A percentile compares a stretch with the other conserved stretches of the same genome.
phyloP scores from a whole-genome alignment of 1,284 basidiomycete genomes.

The Cerrena zonata region DNA sequence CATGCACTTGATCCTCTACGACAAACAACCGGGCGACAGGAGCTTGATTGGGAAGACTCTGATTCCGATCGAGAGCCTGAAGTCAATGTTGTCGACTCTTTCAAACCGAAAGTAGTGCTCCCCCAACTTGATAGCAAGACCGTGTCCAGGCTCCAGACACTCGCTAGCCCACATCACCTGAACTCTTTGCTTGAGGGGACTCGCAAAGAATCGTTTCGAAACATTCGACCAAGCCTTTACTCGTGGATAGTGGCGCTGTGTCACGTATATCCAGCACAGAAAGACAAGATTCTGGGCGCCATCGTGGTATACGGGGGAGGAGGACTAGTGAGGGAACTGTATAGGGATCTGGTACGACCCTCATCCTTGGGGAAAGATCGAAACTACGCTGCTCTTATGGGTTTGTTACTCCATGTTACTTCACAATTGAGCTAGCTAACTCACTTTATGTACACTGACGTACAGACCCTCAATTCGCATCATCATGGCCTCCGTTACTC shows the following conservation, averaged over 20 bases:
- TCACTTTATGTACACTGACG: slow-evolving; percentile 8
- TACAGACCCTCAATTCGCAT: slow-evolving; percentile 40
- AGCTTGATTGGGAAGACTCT: slow-evolving; percentile 27
- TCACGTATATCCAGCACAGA: slow-evolving; percentile 52
- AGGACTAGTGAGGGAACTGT: slow-evolving; percentile 69
- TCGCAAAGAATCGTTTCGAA: slow-evolving; percentile 33
- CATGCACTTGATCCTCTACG: slow-evolving; percentile 43
- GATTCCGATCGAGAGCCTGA: slow-evolving; percentile 35
- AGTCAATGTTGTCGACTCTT: slow-evolving; percentile 36
- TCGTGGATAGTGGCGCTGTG: slow-evolving; percentile 50
- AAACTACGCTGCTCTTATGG: slow-evolving; percentile 36
- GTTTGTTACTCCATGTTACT: slow-evolving; percentile 23
- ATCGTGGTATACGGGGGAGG: slow-evolving; percentile 48
- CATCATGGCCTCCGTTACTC: slow-evolving; percentile 64
- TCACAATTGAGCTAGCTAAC: not conserved
- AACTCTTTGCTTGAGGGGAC: slow-evolving; percentile 40
- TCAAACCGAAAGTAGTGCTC: slow-evolving; percentile 26
- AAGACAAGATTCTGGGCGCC: slow-evolving; percentile 47
- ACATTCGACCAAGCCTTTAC: slow-evolving; percentile 39
- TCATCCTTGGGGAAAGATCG: slow-evolving; percentile 51
- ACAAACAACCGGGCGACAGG: slow-evolving; percentile 12
- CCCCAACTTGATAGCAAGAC: slow-evolving; percentile 52
- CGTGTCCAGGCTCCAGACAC: slow-evolving; percentile 44
- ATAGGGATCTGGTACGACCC: slow-evolving; percentile 60
- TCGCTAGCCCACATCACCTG: slow-evolving; percentile 48